A percentile compares a stretch with the other conserved stretches of the same genome.
Evolutionary conservation across 257 asterid genomes (phyloP).

Genomic region (Solanum arcanum): DNA sequence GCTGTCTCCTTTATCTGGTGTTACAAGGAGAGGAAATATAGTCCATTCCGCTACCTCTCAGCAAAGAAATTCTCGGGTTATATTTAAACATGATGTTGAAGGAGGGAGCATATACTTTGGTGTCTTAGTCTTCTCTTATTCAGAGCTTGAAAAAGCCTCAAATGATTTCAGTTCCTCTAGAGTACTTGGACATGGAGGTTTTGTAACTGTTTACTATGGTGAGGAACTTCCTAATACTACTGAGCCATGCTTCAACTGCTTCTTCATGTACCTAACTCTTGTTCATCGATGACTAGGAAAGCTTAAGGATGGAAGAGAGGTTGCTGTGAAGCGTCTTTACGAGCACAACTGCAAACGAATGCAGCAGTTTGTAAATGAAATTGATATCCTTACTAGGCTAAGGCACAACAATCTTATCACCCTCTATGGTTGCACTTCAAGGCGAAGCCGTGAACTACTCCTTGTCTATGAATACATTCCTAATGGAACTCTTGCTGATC

Average conservation of each 20-base stretch:
- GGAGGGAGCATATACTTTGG: not conserved
- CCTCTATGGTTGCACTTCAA: not conserved
- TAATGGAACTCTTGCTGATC: not conserved
- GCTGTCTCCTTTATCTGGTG: not conserved
- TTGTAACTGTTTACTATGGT: not conserved
- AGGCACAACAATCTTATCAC: constrained; percentile 1
- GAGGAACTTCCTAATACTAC: not conserved
- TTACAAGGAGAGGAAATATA: not conserved
- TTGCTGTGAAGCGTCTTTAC: not conserved
- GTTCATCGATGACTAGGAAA: not conserved
- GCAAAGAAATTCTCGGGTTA: not conserved
- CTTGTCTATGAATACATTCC: not conserved
- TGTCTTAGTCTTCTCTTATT: not conserved
- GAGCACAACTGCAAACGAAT: not conserved
- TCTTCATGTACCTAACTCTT: not conserved
- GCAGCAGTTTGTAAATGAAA: not conserved
- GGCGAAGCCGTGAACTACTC: not conserved
- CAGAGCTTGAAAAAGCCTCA: not conserved
- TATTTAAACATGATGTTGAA: not conserved
- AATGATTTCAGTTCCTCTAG: not conserved
- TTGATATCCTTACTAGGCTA: constrained; percentile 1
- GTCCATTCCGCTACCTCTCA: not conserved
- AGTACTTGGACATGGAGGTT: not conserved
- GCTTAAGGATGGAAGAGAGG: not conserved
- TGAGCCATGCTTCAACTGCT: not conserved